Evolutionary conservation across 1,284 basidiomycete genomes (phyloP).

Genomic region (Phenoliferia sp.): DNA sequence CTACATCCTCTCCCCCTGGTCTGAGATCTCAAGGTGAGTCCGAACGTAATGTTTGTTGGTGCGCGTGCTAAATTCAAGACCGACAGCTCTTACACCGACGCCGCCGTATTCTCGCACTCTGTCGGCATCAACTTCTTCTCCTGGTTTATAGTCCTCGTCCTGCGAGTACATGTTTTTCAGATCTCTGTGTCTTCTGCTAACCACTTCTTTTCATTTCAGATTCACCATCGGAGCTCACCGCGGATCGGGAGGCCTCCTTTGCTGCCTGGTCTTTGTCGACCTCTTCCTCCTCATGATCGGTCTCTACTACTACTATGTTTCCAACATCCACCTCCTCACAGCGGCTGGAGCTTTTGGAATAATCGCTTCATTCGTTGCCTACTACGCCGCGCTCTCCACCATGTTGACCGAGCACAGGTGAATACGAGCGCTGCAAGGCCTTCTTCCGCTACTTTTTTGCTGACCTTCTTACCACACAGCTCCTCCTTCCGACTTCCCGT

Average conservation of each 20-base stretch:
- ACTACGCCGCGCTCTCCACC: too few relatives aligned
- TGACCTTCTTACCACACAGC: too few relatives aligned
- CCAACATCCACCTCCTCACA: too few relatives aligned
- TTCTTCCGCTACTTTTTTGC: too few relatives aligned
- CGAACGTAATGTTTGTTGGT: background rate
- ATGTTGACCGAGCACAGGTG: too few relatives aligned
- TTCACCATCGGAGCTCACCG: background rate
- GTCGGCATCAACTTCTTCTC: background rate
- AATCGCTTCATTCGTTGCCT: too few relatives aligned
- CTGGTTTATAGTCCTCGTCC: background rate
- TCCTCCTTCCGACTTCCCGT: too few relatives aligned
- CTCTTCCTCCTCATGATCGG: background rate
- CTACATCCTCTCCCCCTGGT: background rate
- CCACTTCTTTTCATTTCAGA: background rate
- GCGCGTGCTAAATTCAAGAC: background rate
- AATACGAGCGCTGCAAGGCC: too few relatives aligned
- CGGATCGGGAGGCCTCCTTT: background rate
- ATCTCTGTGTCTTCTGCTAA: background rate
- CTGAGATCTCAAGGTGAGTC: background rate
- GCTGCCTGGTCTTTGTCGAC: background rate
- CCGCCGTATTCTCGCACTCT: background rate
- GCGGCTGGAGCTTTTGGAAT: too few relatives aligned
- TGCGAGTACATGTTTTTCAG: background rate
- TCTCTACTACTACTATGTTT: conserved; percentile 1
- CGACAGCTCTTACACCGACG: background rate